Base-by-base conservation (phyloP, 2,329 filamentous ascomycete genomes). In the Coniochaeta sp. region DNA sequence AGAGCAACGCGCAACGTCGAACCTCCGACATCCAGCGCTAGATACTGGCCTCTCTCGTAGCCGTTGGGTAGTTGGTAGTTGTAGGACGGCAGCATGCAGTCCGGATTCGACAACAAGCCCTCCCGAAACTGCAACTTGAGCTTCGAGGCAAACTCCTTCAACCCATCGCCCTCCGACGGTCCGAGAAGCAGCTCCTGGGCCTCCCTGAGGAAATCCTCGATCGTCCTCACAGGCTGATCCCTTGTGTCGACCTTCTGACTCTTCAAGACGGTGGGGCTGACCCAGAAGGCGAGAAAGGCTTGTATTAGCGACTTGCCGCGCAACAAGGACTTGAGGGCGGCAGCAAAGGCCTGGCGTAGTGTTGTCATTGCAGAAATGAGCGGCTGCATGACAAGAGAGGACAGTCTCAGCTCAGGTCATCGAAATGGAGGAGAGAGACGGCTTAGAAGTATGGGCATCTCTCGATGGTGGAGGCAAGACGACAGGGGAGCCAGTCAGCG, bases 1-100 rank as follows among this genome's bases (percentile, higher is more conserved):
- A 89, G 68, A 6, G 84, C 86, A 33, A 89, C 83, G 58, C 86
- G 78, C 62, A 89, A 74, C 12, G 85, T 89, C 40, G 87, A 89
- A 1, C 87, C 87, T 40, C 87, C 87, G n/a, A 89, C 83, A 69
- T 89, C 87, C 40, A 88, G 75, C 24, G 85, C 83, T 59, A 89
- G 74, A 68, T 80, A 88, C 58, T 79, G 80, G 28, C 86, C 86
- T 50, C 68, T 70, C 67, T 89, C 86, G 55, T 75, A 69, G 58
- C 86, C 86, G n/a, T 73, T 78, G 1, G 86, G 86, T 6, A 89
- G 75, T 64, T 83, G 80, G 65, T 86, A 81, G 74, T 82, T 88
- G 74, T 86, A 88, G 14, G 85, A 87, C 1, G 85, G 85, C 22
- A 88, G 77, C 85, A 88, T 88, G 69, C 80, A 86, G 62, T 80